Base-by-base conservation (phyloP, 495 filamentous ascomycete genomes). In the Amphirosellinia nigrospora region DNA sequence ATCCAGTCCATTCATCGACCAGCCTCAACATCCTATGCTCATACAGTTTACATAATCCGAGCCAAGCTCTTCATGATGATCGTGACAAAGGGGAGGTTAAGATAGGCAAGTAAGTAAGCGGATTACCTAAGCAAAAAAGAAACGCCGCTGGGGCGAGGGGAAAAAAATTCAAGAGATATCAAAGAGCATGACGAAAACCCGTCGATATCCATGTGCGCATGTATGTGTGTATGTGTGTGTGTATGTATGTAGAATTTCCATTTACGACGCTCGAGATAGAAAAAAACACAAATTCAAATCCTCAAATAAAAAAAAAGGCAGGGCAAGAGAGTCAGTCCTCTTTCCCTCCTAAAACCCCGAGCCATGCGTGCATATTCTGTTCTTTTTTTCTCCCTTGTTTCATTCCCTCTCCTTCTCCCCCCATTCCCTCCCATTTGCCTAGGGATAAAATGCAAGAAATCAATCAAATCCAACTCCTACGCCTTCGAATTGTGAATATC, bases 321-420 rank as follows among this genome's bases (percentile, higher is more conserved):
- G n/a, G 39, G 46, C 30, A 34, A 45, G 45, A 53, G 55, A 36
- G 30, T 10, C n/a, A 6, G 5, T 58, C 10, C 80, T 80, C 10
- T 81, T 80, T 71, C 32, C 79, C 76, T 13, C 76, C 75, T 4
- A 28, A 16, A 59, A 59, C 62, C 48, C 67, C 64, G 39, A 74
- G 71, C 26, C 50, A 70, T 68, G 68, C 60, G 16, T 58, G 11
- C 32, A 10, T 21, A 36, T 32, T 8, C n/a, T 36, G 19, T 58
- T 58, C 55, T 58, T 67, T 72, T 67, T 72, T 65, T 53, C 30
- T 66, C 61, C 34, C 4, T 28, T n/a, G 45, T 46, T 34, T 77
- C 45, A 46, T 19, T 39, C 23, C 48, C 21, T 19, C 5, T 2
- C 36, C 19, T 16, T 15, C 23, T n/a, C n/a, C n/a, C n/a, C n/a